phyloP scores from a whole-genome alignment of 768 basidiomycete species.

The Mycena vulgaris region DNA sequence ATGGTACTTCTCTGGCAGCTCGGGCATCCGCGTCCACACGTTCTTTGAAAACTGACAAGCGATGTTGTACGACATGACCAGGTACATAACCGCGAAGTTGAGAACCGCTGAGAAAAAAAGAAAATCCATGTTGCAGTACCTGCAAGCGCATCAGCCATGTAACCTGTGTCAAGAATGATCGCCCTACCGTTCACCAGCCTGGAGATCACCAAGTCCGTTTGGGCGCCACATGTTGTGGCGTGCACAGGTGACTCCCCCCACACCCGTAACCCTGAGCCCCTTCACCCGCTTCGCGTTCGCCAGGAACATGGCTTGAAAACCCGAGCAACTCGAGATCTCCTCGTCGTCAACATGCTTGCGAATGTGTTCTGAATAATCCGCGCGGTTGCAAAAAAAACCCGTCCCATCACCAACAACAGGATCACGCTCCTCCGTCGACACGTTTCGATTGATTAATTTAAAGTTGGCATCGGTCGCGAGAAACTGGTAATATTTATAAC shows the following conservation, averaged over 20 bases:
- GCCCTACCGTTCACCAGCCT: no score
- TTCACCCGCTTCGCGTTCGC: not conserved
- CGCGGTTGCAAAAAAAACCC: not conserved
- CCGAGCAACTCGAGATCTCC: not conserved
- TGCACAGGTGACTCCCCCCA: not conserved
- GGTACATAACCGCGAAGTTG: no score
- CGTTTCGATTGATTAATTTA: not conserved
- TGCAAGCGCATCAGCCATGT: no score
- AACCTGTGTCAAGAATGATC: no score
- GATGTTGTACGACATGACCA: no score
- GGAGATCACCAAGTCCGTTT: no score
- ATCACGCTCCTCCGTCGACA: not conserved
- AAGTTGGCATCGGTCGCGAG: not conserved
- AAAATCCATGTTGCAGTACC: no score
- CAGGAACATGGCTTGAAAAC: not conserved
- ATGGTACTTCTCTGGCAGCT: no score
- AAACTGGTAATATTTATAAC: not conserved
- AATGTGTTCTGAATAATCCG: not conserved
- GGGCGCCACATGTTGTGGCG: not conserved
- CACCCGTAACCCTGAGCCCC: not conserved
- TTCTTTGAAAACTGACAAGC: no score
- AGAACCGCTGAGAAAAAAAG: no score
- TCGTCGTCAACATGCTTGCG: not conserved
- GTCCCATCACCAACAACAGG: not conserved
- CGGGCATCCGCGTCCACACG: not conserved